Base-by-base conservation (phyloP, 2,329 filamentous ascomycete species). In the Ceratocystis colombiana region DNA sequence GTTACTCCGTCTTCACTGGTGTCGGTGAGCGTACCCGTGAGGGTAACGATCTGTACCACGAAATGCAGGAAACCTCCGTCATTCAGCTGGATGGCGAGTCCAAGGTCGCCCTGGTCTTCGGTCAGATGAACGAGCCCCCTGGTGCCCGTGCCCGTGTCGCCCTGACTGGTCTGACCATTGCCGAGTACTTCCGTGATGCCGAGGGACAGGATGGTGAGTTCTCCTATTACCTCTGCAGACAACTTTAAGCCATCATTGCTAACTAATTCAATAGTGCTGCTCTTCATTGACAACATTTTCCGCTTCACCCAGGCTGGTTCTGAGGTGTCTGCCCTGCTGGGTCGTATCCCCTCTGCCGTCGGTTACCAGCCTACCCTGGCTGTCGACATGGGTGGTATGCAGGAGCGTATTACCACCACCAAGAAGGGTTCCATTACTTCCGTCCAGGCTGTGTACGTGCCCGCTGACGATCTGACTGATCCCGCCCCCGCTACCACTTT, bases 221-320 rank as follows among this genome's bases (percentile, higher is more conserved):
- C 67, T 63, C 37, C 64, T 55, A 37, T 62, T 25, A 22, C 5
- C 28, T 62, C 28, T 62, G 5, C 33, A 37, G 22, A 33, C 12
- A 63, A 25, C 2, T 7, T 46, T 12, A 2, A 4, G 8, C 28
- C 37, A 57, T n/a, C 20, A 8, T 55, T 7, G 15, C 25, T 53
- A 53, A 65, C 50, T 15, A 25, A 8, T 28, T 20, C 33, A 15
- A 10, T 68, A 88, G 90, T 96, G 85, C 84, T 96, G 77, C 91
- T 96, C 79, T 96, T 97, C 85, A 97, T 97, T 79, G 94, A 99
- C 88, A 99, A 99, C 86, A 97, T 99, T 82, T 97, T 96, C 90
- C 89, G 94, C 77, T 97, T 97, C 86, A 96, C 93, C 72, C 93
- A 97, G 83, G 94, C 94, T 79, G 94, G 94, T 92, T 97, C 94